A percentile compares a stretch with the other conserved stretches of the same genome.
These are phyloP conservation scores for Rhynchosporium graminicola DNA, from an alignment of 2,329 filamentous ascomycete species.

Conservation along the genomic window DNA sequence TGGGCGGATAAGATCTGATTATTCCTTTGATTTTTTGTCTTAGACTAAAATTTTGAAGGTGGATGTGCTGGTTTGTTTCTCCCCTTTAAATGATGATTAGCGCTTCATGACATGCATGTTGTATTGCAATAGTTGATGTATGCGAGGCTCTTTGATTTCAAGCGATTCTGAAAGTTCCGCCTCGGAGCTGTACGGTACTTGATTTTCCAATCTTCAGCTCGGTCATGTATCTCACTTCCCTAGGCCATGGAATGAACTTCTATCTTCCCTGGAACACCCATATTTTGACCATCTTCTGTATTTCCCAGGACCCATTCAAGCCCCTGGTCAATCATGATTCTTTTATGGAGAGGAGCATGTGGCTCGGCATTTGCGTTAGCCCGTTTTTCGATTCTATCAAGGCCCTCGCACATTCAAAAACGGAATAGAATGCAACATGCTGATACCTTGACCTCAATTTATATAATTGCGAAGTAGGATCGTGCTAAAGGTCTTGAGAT, in stretches of 20 bases:
- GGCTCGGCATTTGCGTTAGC: background rate
- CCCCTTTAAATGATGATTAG: background rate
- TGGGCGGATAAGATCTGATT: background rate
- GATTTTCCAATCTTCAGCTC: conserved; percentile 42
- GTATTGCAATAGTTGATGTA: conserved; percentile 23
- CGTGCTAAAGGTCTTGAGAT: background rate
- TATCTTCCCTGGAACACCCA: conserved; percentile 19
- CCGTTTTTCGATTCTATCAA: background rate
- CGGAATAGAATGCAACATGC: background rate
- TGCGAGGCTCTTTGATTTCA: conserved; percentile 37
- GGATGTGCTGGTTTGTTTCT: background rate
- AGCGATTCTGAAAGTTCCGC: conserved; percentile 35
- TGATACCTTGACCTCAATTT: background rate
- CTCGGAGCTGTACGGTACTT: conserved; percentile 36
- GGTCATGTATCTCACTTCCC: conserved; percentile 19
- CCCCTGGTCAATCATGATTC: background rate
- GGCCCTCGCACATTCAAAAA: background rate
- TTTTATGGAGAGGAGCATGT: background rate
- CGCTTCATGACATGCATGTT: too few species aligned
- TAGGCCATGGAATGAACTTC: conserved; percentile 26
- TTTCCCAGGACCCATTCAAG: background rate
- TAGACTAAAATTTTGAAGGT: background rate
- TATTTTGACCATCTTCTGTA: background rate
- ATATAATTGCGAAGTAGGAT: background rate
- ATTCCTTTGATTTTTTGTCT: background rate